Base-by-base conservation (phyloP, 305 asterid genomes). In the Solanum hybrid region DNA sequence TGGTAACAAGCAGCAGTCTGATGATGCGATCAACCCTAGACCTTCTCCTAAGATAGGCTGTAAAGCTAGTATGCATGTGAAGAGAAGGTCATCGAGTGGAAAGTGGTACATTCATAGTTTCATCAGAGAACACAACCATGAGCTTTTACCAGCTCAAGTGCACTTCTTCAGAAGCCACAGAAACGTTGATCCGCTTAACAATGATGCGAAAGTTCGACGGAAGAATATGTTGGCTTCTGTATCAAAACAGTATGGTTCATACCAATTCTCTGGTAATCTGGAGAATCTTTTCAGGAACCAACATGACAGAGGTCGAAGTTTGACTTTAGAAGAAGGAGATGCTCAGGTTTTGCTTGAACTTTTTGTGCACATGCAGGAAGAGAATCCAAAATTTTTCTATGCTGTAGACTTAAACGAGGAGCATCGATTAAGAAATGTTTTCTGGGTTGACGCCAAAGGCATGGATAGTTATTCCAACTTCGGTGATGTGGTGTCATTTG, bases 51-150 rank as follows among this genome's bases (percentile, higher is more conserved):
- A 97, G 91, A 97, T 95, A 88, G 99, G 98, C 11, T 97, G 99
- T 92, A 96, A 97, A 91, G 99, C 99, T 82, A 96, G 99, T 91
- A 92, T 97, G 98, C 99, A 97, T 83, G 99, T 97, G 70, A 97
- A 97, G 94, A 94, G 97, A 76, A 94, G 93, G 91, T 91, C 92
- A 7, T 91, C 88, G 12, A 84, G 73, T 87, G 98, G 97, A 90
- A 96, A 94, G 91, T 97, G 99, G 99, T 95, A 94, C 32, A 91
- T 97, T 90, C 99, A 97, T 92, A 95, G 96, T 89, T 95, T 97
- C 90, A 92, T 94, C 14, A 96, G 94, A 90, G 98, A 95, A 91
- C 99, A 97, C 76, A 97, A 97, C 90, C 99, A 96, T 26, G 98
- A 97, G 91, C 99, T 97, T 92, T 92, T 97, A 90, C 99, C 99